Percentiles rank a stretch among this genome's conserved stretches.
Evolutionary conservation across 768 basidiomycete species (phyloP).

Genomic region (Hygrocybe punicea): DNA sequence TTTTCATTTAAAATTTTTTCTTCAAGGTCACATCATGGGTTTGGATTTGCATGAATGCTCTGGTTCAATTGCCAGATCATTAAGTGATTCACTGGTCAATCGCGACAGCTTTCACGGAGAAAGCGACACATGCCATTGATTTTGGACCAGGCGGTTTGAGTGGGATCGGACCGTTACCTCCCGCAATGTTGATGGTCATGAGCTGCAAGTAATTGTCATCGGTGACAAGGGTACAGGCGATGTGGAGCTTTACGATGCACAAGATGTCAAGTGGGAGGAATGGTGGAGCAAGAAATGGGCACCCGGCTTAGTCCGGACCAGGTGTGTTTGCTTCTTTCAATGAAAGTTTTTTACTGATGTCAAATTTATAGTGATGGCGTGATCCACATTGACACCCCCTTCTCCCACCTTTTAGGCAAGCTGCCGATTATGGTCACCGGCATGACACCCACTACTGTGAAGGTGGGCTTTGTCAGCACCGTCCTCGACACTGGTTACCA

Average conservation of each 20-base stretch:
- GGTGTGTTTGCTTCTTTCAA: conserved; percentile 47
- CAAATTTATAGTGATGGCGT: conserved; percentile 71
- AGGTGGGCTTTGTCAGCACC: conserved; percentile 91
- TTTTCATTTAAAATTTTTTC: background rate
- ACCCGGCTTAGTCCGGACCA: conserved; percentile 81
- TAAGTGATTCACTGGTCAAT: conserved; percentile 94
- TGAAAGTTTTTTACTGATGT: conserved; percentile 9
- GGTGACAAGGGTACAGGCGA: conserved; percentile 90
- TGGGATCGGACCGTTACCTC: conserved; percentile 87
- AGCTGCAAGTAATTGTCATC: conserved; percentile 82
- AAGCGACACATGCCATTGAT: conserved; percentile 92
- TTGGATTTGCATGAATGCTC: conserved; percentile 70
- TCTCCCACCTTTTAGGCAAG: conserved; percentile 94
- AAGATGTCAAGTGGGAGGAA: conserved; percentile 67
- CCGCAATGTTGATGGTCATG: conserved; percentile 88
- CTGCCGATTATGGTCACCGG: conserved; percentile 99
- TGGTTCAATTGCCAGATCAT: conserved; percentile 77
- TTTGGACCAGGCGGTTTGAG: conserved; percentile 94
- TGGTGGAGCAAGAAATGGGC: conserved; percentile 92
- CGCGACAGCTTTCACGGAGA: conserved; percentile 84
- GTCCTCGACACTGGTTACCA: conserved; percentile 93
- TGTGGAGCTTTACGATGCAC: conserved; percentile 75
- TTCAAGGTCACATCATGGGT: conserved; percentile 45
- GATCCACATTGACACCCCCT: conserved; percentile 90
- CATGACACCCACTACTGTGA: conserved; percentile 97